Base-by-base conservation (phyloP, 768 basidiomycete species). In the Pholiota molesta region DNA sequence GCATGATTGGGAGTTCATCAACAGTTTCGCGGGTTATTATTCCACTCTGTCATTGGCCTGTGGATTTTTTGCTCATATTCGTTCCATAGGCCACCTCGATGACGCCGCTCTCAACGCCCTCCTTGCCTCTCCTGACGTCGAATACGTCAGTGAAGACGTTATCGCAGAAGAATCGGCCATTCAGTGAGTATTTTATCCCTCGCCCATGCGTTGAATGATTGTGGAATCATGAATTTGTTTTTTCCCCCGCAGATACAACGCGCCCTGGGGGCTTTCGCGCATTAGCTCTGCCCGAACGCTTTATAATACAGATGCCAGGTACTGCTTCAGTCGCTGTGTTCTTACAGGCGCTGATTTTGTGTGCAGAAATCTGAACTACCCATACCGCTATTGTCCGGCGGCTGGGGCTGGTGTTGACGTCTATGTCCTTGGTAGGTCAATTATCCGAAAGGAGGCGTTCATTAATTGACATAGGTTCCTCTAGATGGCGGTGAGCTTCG, bases 401-500 rank as follows among this genome's bases (percentile, higher is more conserved):
- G 77, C 71, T 10, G 77, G 77, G 26, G 42, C 59, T 23, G 77
- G 75, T n/a, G 78, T 77, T 33, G 77, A 78, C 64, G 73, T 83
- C 62, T 81, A 80, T 62, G 64, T 81, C 55, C 68, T 82, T 59
- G 81, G 78, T 77, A 47, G 9, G 44, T 45, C 19, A 2, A n/a
- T 45, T 45, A 7, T 2, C 5, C 44, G 6, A 45, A 21, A 10
- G 21, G 1, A 2, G 19, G 44, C 19, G 10, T 40, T 5, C 16
- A 40, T 40, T 40, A 10, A n/a, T 21, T 1, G 23, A 19, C 5
- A 31, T 31, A 10, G 4, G 5, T 21, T 45, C 5, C 5, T 23
- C 44, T 21, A 45, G 44, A 45, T 45, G 23, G 16, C 19, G 44
- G 44, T 47, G 33, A 19, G 55, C n/a, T 14, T 44, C 28, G 17